Percentiles rank a stretch among this genome's conserved stretches.
These are phyloP conservation scores for Fallopia convolvulus DNA, from an alignment of 148 eudicot genomes.

Conservation along the genomic window DNA sequence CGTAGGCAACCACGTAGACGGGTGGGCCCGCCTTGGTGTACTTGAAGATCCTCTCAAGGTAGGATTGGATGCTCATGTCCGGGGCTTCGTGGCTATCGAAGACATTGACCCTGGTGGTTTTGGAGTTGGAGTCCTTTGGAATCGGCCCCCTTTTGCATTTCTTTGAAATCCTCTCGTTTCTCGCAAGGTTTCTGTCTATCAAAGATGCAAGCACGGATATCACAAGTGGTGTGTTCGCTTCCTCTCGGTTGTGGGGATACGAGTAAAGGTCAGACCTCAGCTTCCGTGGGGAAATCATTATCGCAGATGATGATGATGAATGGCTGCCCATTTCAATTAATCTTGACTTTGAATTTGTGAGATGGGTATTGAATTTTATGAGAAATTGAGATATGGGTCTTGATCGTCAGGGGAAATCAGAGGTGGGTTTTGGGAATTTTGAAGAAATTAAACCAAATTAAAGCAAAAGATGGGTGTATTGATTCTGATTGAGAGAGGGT, in stretches of 20 bases:
- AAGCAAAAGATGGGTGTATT: no score
- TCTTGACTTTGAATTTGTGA: background rate
- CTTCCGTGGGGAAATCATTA: conserved; percentile 61
- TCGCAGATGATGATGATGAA: conserved; percentile 10
- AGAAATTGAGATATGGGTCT: background rate
- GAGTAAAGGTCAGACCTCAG: conserved; percentile 69
- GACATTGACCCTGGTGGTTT: conserved; percentile 21
- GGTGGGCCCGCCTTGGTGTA: conserved; percentile 83
- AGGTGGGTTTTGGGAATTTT: conserved; percentile 1
- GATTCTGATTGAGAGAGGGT: background rate
- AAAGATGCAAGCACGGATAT: conserved; percentile 85
- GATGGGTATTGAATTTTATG: background rate
- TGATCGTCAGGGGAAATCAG: background rate
- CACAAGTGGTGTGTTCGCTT: conserved; percentile 57
- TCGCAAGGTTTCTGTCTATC: conserved; percentile 62
- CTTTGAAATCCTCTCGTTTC: conserved; percentile 55
- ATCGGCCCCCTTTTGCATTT: conserved; percentile 27
- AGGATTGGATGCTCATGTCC: conserved; percentile 78
- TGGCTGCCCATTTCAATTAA: conserved; percentile 17
- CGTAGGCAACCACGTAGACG: conserved; percentile 86
- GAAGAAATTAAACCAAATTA: no score
- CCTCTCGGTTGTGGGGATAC: conserved; percentile 42
- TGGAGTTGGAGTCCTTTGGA: conserved; percentile 23
- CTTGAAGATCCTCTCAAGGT: conserved; percentile 76
- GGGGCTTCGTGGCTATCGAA: conserved; percentile 81